Evolutionary conservation across 192 early-diverging fungal species (phyloP).

Genomic region (Coemansia sp.): DNA sequence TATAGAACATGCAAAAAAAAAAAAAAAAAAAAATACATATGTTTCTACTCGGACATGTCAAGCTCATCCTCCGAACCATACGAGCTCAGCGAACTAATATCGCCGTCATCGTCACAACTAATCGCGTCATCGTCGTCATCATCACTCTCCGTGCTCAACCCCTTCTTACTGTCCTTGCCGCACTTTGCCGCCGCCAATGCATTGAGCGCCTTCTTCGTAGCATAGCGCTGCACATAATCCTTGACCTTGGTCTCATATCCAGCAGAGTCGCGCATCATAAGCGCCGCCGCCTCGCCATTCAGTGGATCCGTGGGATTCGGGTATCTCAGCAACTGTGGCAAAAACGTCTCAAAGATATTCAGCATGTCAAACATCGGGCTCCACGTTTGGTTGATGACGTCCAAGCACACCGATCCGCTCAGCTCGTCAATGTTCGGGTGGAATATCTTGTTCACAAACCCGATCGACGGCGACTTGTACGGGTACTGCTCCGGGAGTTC

Average conservation of each 20-base stretch:
- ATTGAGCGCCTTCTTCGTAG: slow-evolving; percentile 35
- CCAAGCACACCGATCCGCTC: slow-evolving; percentile 98
- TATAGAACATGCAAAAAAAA: background rate
- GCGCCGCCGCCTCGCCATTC: slow-evolving; percentile 97
- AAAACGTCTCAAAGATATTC: slow-evolving; percentile 98
- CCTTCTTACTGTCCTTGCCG: slow-evolving; percentile 38
- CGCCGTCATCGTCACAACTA: slow-evolving; percentile 48
- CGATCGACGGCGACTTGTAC: slow-evolving; percentile 98
- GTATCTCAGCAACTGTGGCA: slow-evolving; percentile 96
- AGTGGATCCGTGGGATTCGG: slow-evolving; percentile 99
- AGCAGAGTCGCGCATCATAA: slow-evolving; percentile 91
- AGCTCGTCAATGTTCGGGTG: slow-evolving; percentile 99
- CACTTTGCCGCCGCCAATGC: slow-evolving; percentile 10
- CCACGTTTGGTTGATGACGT: slow-evolving; percentile 99
- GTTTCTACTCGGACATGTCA: slow-evolving; percentile 65
- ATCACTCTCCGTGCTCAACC: slow-evolving; percentile 61
- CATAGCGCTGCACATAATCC: slow-evolving; percentile 70
- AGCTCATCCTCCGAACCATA: slow-evolving; percentile 76
- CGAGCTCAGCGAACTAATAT: slow-evolving; percentile 78
- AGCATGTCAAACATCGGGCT: slow-evolving; percentile 99
- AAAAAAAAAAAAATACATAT: background rate
- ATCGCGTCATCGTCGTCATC: slow-evolving; percentile 25
- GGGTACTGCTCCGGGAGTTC: slow-evolving; percentile 99
- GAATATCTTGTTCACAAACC: slow-evolving; percentile 99
- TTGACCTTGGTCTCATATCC: slow-evolving; percentile 94